Conservation (phyloP, 176 grass and related monocot species). For the Paspalum vaginatum region DNA sequence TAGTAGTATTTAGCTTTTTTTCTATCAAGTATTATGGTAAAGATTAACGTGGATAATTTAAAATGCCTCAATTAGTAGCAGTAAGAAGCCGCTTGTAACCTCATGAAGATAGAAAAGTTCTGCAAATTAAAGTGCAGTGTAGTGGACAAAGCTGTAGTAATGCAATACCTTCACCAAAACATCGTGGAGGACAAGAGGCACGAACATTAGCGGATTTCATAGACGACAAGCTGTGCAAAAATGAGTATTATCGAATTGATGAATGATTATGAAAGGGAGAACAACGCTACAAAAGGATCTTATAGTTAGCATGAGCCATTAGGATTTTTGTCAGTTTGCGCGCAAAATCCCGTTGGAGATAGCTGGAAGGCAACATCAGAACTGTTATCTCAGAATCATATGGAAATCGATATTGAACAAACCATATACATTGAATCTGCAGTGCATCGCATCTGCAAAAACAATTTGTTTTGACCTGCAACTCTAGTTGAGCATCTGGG, state of each 20-base stretch:
- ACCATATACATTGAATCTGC: conserved; percentile 31
- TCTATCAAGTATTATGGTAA: no score
- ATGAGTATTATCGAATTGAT: conserved; percentile 15
- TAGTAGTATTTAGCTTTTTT: no score
- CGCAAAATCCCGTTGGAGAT: neutral
- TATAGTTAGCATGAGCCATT: neutral
- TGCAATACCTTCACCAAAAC: neutral
- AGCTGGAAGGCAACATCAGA: conserved; percentile 26
- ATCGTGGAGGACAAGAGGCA: neutral
- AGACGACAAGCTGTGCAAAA: conserved; percentile 18
- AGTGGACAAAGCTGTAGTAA: neutral
- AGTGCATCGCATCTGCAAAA: conserved; percentile 12
- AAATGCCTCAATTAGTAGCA: no score
- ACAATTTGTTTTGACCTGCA: conserved; percentile 26
- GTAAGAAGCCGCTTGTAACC: neutral
- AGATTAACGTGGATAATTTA: no score
- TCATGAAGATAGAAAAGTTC: neutral
- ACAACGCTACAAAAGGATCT: neutral
- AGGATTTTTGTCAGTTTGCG: conserved; percentile 15
- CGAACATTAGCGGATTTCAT: conserved; percentile 2
- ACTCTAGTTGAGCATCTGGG: neutral
- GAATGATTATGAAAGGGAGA: neutral
- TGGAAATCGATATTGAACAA: neutral
- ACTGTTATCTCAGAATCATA: neutral
- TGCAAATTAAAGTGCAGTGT: neutral